A percentile compares a stretch with the other conserved stretches of the same genome.
phyloP scores from a whole-genome alignment of 1,284 basidiomycete species.

The Ganoderma resinaceum region DNA sequence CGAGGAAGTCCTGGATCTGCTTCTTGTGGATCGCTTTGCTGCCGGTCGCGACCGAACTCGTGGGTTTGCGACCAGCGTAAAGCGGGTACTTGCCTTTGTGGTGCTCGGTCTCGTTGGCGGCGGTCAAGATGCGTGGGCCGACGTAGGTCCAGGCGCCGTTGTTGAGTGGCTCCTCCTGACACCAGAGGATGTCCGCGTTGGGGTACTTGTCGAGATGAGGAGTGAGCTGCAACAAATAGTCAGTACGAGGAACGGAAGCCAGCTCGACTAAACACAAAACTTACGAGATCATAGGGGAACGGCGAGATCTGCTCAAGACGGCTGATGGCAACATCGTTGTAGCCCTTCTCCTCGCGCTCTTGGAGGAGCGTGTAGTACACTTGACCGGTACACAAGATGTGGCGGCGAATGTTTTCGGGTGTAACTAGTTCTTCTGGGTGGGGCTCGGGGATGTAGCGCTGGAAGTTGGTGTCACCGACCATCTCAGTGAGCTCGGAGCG shows the following conservation, averaged over 20 bases:
- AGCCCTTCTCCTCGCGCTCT: slow-evolving; percentile 88
- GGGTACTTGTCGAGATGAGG: slow-evolving; percentile 95
- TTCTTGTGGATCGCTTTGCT: slow-evolving; percentile 91
- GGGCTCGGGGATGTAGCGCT: slow-evolving; percentile 91
- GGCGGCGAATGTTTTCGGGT: slow-evolving; percentile 89
- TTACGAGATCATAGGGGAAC: slow-evolving; percentile 92
- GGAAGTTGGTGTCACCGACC: slow-evolving; percentile 88
- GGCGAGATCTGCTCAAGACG: slow-evolving; percentile 95
- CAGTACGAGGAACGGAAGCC: slow-evolving; percentile 10
- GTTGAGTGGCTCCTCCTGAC: slow-evolving; percentile 94
- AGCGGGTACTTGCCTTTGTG: slow-evolving; percentile 90
- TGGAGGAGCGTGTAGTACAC: slow-evolving; percentile 92
- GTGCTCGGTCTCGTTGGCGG: slow-evolving; percentile 84
- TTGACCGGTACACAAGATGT: slow-evolving; percentile 94
- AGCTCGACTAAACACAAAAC: slow-evolving; percentile 19
- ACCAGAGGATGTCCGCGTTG: slow-evolving; percentile 92
- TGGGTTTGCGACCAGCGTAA: slow-evolving; percentile 89
- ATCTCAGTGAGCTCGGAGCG: slow-evolving; percentile 91
- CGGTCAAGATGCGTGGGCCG: slow-evolving; percentile 87
- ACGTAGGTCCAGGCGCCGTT: slow-evolving; percentile 95
- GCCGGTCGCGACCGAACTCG: slow-evolving; percentile 90
- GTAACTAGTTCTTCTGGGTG: slow-evolving; percentile 75
- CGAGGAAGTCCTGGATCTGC: slow-evolving; percentile 80
- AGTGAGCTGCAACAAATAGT: slow-evolving; percentile 60
- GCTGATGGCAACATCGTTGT: slow-evolving; percentile 94